Evolutionary conservation across 306 rosid genomes (phyloP).

Genomic region (Vicia faba): DNA sequence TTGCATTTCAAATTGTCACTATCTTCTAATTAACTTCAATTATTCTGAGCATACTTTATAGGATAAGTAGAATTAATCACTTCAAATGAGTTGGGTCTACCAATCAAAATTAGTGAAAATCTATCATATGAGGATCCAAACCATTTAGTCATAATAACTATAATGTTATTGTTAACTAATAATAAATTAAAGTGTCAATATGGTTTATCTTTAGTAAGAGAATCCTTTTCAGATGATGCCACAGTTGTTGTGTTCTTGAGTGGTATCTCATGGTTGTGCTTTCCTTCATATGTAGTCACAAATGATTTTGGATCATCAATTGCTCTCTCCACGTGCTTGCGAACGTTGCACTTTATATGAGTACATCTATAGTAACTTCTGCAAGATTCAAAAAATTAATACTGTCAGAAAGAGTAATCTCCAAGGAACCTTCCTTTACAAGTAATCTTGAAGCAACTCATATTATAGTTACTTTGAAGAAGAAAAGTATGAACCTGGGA

Average conservation of each 20-base stretch:
- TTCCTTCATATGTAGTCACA: constrained; percentile 93
- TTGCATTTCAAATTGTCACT: no score
- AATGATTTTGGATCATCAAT: constrained; percentile 85
- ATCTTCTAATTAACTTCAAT: no score
- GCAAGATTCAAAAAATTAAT: constrained; percentile 35
- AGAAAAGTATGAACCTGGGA: constrained; percentile 62
- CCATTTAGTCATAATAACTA: constrained; percentile 11
- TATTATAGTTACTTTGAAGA: background rate
- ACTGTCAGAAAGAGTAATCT: constrained; percentile 18
- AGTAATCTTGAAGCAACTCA: constrained; percentile 8
- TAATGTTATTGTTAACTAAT: constrained; percentile 22
- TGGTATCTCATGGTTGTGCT: constrained; percentile 89
- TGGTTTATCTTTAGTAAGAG: constrained; percentile 48
- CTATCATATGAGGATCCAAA: background rate
- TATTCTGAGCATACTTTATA: no score
- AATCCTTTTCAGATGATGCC: constrained; percentile 50
- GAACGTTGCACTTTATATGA: constrained; percentile 70
- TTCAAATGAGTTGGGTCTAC: no score
- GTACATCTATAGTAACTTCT: constrained; percentile 97
- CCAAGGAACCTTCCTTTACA: background rate
- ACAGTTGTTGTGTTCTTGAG: constrained; percentile 51
- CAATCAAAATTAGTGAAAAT: no score
- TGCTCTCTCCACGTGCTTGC: constrained; percentile 92
- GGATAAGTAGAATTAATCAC: no score
- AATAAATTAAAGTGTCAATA: constrained; percentile 20